phyloP scores from a whole-genome alignment of 257 asterid species.

The Solanum gracilifrons region DNA sequence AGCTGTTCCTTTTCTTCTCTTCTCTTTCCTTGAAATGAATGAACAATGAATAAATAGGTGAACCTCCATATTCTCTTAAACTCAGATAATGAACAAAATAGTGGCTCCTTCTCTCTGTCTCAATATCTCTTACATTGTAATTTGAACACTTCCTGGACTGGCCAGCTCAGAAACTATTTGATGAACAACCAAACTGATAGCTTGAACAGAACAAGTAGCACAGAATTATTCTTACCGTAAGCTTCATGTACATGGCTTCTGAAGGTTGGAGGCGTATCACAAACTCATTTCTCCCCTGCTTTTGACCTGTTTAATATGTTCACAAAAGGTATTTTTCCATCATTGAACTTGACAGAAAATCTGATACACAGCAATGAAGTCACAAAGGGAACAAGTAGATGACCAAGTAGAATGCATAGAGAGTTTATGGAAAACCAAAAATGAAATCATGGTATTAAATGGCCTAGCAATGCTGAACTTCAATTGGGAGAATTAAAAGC shows the following conservation, averaged over 20 bases:
- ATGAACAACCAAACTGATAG: neutral
- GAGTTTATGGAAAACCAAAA: neutral
- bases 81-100: neutral
- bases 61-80: neutral
- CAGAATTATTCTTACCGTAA: conserved; percentile 37
- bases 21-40: neutral
- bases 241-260: conserved; percentile 97
- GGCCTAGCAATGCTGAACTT: neutral
- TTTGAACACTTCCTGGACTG: neutral
- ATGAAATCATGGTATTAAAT: neutral
- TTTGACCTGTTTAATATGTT: conserved; percentile 45
- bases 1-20: neutral
- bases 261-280: conserved; percentile 97
- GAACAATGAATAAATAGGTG: neutral
- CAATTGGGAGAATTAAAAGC: neutral
- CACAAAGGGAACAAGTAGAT: neutral
- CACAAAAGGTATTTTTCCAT: conserved; percentile 5
- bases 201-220: neutral
- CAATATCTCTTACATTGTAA: neutral
- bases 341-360: neutral
- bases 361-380: neutral
- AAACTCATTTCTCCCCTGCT: conserved; percentile 89
- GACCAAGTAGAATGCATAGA: neutral
- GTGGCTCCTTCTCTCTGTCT: neutral
- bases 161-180: neutral